Evolutionary conservation across 2,329 filamentous ascomycete species (phyloP).

Genomic region (Sclerotinia sclerotiorum): DNA sequence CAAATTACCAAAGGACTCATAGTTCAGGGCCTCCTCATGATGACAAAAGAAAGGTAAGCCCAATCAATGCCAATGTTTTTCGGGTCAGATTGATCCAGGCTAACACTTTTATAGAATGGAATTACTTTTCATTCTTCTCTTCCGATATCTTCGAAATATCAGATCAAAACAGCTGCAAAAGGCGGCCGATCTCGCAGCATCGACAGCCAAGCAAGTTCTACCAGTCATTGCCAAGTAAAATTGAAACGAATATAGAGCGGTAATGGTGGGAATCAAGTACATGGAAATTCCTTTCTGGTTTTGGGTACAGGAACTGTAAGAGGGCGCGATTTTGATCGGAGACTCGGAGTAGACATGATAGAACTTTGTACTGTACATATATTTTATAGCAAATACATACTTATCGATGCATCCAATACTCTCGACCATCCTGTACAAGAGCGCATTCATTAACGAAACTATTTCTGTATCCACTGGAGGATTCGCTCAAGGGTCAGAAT

Average conservation of each 20-base stretch:
- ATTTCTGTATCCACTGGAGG: not conserved
- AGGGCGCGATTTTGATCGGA: not conserved
- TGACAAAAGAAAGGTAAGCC: slow-evolving; percentile 89
- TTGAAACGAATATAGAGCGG: not conserved
- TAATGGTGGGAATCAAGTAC: slow-evolving; percentile 22
- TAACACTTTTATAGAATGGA: slow-evolving; percentile 64
- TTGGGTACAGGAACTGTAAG: not conserved
- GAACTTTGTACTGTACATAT: slow-evolving; percentile 22
- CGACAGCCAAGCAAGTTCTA: slow-evolving; percentile 51
- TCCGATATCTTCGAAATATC: slow-evolving; percentile 75
- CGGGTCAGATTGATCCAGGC: slow-evolving; percentile 2
- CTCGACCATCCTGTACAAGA: not conserved
- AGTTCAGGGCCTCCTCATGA: slow-evolving; percentile 96
- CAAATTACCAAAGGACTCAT: slow-evolving; percentile 91
- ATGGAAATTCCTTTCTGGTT: not conserved
- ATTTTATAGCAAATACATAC: slow-evolving; percentile 7
- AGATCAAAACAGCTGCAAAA: slow-evolving; percentile 69
- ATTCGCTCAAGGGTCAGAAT: not conserved
- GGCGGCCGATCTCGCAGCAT: slow-evolving; percentile 61
- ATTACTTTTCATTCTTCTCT: slow-evolving; percentile 79
- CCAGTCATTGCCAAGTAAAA: slow-evolving; percentile 37
- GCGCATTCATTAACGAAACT: not conserved
- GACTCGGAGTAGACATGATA: slow-evolving; percentile 9
- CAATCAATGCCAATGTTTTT: slow-evolving; percentile 1
- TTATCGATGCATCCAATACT: not conserved